phyloP scores from a whole-genome alignment of 148 eudicot genomes.

The Camellia japonica region DNA sequence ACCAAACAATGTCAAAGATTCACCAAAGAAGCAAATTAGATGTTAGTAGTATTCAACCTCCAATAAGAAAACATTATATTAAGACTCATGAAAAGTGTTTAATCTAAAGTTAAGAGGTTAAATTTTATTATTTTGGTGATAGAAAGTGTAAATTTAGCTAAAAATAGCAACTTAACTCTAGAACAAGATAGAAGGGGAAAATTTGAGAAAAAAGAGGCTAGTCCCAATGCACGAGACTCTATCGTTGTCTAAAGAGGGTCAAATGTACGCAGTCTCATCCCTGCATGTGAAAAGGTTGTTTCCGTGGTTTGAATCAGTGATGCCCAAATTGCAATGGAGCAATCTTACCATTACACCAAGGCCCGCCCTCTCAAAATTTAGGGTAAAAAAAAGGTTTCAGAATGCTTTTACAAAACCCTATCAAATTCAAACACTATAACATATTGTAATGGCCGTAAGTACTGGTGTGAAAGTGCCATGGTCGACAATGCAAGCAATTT shows the following conservation, averaged over 20 bases:
- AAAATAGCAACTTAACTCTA: background rate
- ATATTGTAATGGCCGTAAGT: background rate
- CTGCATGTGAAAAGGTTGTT: too few relatives aligned
- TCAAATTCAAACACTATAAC: background rate
- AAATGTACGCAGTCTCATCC: too few relatives aligned
- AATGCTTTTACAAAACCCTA: background rate
- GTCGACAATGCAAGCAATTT: background rate
- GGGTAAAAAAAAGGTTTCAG: background rate
- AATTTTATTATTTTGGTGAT: background rate
- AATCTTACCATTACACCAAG: too few relatives aligned
- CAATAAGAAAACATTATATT: background rate
- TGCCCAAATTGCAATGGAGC: too few relatives aligned
- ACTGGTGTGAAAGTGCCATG: background rate
- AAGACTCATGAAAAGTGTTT: background rate
- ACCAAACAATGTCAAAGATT: background rate
- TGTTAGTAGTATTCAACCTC: background rate
- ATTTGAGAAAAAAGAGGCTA: too few relatives aligned
- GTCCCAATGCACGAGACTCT: too few relatives aligned
- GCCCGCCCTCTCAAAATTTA: too few relatives aligned
- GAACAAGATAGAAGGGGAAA: constrained; percentile 1
- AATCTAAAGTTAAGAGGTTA: background rate
- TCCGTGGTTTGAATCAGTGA: too few relatives aligned
- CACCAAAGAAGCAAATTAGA: background rate
- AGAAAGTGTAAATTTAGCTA: background rate
- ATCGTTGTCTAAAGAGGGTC: too few relatives aligned